phyloP scores from a whole-genome alignment of 2,329 filamentous ascomycete species.

The Pseudogymnoascus destructans region DNA sequence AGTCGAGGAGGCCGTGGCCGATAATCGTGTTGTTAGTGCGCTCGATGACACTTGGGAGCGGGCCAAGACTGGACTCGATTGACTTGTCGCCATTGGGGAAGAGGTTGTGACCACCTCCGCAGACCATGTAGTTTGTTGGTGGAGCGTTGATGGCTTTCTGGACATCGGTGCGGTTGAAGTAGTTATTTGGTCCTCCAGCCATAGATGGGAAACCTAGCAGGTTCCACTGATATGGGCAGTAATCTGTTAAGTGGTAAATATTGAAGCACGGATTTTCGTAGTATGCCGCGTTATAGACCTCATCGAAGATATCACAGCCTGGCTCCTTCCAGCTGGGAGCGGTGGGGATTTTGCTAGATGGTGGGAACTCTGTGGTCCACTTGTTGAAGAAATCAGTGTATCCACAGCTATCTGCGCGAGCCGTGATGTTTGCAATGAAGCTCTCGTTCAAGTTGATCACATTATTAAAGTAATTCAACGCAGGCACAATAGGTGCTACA shows the following conservation, averaged over 20 bases:
- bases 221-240: slow-evolving; percentile 22
- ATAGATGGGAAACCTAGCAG: slow-evolving; percentile 32
- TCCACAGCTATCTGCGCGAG: slow-evolving; percentile 35
- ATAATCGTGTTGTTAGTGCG: slow-evolving; percentile 47
- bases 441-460: slow-evolving; percentile 41
- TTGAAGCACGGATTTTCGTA: slow-evolving; percentile 53
- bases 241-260: slow-evolving; percentile 47
- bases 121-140: slow-evolving; percentile 37
- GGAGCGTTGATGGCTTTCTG: slow-evolving; percentile 47
- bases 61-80: slow-evolving; percentile 35
- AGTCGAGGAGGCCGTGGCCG: slow-evolving; percentile 48
- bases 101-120: slow-evolving; percentile 34
- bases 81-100: slow-evolving; percentile 35
- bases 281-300: slow-evolving; percentile 35
- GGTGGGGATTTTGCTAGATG: slow-evolving; percentile 37
- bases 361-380: slow-evolving; percentile 42
- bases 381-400: slow-evolving; percentile 37
- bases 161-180: slow-evolving; percentile 50
- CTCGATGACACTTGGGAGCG: slow-evolving; percentile 47
- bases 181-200: slow-evolving; percentile 40
- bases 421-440: slow-evolving; percentile 34
- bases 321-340: slow-evolving; percentile 13
- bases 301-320: slow-evolving; percentile 25
- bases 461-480: slow-evolving; percentile 35
- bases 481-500: slow-evolving; percentile 32